Conservation (phyloP, 2,329 filamentous ascomycete genomes). For the Aspergillus proliferans region DNA sequence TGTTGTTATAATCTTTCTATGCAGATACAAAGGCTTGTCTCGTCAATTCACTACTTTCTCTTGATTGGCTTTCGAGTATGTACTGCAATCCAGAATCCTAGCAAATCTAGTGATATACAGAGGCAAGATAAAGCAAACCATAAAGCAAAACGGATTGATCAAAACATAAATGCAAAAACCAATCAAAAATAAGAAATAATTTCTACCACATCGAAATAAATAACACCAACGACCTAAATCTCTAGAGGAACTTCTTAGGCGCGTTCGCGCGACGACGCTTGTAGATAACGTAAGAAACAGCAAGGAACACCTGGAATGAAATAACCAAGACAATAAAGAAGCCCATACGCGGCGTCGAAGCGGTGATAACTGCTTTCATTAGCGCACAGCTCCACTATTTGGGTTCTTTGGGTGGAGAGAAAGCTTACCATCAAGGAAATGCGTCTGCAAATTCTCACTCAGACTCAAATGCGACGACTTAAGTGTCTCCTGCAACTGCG, state of each 20-base stretch:
- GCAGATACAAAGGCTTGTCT: no score
- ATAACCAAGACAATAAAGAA: conserved; percentile 66
- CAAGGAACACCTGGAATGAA: conserved; percentile 65
- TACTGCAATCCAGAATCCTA: no score
- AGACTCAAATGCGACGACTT: conserved; percentile 49
- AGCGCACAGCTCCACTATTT: conserved; percentile 1
- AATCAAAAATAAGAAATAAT: not conserved
- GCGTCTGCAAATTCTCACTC: conserved; percentile 46
- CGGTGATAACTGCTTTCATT: conserved; percentile 41
- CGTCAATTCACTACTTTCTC: no score
- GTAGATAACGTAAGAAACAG: conserved; percentile 65
- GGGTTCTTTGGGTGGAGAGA: not conserved
- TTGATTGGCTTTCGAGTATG: no score
- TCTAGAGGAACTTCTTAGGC: conserved; percentile 87
- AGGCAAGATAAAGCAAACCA: no score
- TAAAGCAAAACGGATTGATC: no score
- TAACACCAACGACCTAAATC: not conserved
- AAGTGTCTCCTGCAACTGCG: conserved; percentile 49
- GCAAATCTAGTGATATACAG: no score
- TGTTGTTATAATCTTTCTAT: no score
- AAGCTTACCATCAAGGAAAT: conserved; percentile 45
- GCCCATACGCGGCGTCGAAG: conserved; percentile 52
- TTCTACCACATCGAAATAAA: not conserved
- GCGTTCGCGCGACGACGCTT: conserved; percentile 68
- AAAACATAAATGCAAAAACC: no score